Evolutionary conservation across 176 grass and related monocot species (phyloP).

Genomic region (Zea mays): DNA sequence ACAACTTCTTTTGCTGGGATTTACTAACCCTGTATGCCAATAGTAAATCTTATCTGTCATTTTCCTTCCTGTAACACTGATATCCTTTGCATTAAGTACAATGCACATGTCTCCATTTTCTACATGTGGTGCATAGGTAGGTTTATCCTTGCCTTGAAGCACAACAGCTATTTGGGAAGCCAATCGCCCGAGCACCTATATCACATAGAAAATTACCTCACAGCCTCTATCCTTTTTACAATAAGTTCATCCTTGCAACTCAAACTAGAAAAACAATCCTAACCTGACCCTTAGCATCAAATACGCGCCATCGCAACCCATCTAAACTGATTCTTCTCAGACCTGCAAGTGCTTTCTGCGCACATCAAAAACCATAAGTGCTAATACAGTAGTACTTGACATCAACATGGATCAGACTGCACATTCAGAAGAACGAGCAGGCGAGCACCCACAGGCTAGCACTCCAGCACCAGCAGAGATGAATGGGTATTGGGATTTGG

Average conservation of each 20-base stretch:
- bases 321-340: slow-evolving; percentile 91
- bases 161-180: slow-evolving; percentile 84
- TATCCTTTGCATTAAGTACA: slow-evolving; percentile 91
- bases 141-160: slow-evolving; percentile 96
- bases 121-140: slow-evolving; percentile 77
- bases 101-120: slow-evolving; percentile 97
- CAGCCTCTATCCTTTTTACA: neutral
- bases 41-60: slow-evolving; percentile 92
- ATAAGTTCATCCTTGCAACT: neutral
- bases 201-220: neutral
- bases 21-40: slow-evolving; percentile 88
- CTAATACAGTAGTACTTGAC: neutral
- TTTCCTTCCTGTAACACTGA: slow-evolving; percentile 84
- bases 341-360: slow-evolving; percentile 92
- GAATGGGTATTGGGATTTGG: too few species aligned
- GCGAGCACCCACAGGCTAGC: too few species aligned
- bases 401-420: neutral
- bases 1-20: neutral
- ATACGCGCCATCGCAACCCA: slow-evolving; percentile 87
- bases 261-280: slow-evolving; percentile 12
- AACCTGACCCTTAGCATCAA: slow-evolving; percentile 96
- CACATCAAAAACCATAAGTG: slow-evolving; percentile 9
- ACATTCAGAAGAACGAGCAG: neutral
- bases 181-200: slow-evolving; percentile 84
- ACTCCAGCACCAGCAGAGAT: too few species aligned